Conservation (phyloP, 2,329 filamentous ascomycete species). For the Xylariaceae sp. region DNA sequence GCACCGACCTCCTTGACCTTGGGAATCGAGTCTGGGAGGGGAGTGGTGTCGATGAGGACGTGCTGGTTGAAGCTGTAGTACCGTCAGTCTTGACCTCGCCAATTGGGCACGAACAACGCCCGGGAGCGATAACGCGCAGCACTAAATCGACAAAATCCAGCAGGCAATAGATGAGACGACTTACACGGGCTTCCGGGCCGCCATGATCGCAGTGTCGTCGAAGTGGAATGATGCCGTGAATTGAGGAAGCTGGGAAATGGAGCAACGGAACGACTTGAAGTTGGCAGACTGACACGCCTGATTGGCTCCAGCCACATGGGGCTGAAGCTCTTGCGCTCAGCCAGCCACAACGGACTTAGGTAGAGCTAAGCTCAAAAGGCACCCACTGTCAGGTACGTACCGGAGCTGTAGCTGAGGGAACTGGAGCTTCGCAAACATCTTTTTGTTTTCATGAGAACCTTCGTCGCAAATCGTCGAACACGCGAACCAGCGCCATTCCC, state of each 20-base stretch:
- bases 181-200: slow-evolving; percentile 53
- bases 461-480: too few relatives aligned
- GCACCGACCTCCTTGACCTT: slow-evolving; percentile 89
- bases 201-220: slow-evolving; percentile 41
- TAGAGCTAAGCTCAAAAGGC: not conserved
- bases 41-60: slow-evolving; percentile 90
- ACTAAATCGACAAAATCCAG: slow-evolving; percentile 7
- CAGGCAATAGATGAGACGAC: slow-evolving; percentile 12
- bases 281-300: slow-evolving; percentile 25
- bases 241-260: slow-evolving; percentile 19
- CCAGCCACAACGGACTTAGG: not conserved
- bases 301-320: slow-evolving; percentile 24
- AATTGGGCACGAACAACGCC: not conserved
- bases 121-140: not conserved
- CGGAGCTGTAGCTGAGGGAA: not conserved
- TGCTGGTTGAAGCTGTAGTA: slow-evolving; percentile 80
- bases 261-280: slow-evolving; percentile 15
- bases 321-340: not conserved
- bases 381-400: not conserved
- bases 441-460: too few relatives aligned
- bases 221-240: slow-evolving; percentile 11
- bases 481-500: too few relatives aligned
- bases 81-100: slow-evolving; percentile 2
- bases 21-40: slow-evolving; percentile 85
- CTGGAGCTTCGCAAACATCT: too few relatives aligned